Evolutionary conservation across 257 asterid species (phyloP).

Genomic region (Forsythia suspensa): DNA sequence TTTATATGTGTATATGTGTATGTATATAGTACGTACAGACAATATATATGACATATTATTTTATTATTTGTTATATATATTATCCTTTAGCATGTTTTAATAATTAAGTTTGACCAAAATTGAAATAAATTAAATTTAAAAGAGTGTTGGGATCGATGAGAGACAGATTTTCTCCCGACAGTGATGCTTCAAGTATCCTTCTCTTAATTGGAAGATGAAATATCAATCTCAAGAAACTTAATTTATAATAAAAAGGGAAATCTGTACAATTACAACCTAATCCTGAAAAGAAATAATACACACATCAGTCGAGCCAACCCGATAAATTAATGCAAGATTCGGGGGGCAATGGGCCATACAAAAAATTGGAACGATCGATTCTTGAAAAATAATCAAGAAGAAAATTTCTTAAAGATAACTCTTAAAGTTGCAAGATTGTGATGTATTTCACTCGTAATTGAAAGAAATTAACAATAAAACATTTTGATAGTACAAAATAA

Average conservation of each 20-base stretch:
- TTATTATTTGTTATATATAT: background rate
- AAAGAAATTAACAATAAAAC: background rate
- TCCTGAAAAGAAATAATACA: no score
- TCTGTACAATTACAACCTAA: no score
- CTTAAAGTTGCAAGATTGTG: no score
- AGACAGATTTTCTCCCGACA: conserved; percentile 17
- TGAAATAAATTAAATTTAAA: conserved; percentile 2
- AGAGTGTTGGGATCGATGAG: background rate
- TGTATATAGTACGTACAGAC: background rate
- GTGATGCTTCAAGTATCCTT: conserved; percentile 14
- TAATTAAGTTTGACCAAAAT: conserved; percentile 20
- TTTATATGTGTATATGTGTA: background rate
- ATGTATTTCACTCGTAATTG: background rate
- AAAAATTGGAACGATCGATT: no score
- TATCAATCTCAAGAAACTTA: background rate
- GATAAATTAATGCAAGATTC: no score
- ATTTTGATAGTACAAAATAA: background rate
- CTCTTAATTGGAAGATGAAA: conserved; percentile 4
- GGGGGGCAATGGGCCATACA: no score
- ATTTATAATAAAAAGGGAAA: no score
- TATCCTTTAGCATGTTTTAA: background rate
- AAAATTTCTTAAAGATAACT: no score
- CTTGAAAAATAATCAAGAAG: no score
- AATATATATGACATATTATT: background rate
- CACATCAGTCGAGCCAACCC: background rate